Conservation (phyloP, 1,284 basidiomycete species). For the Marasmius sp. region DNA sequence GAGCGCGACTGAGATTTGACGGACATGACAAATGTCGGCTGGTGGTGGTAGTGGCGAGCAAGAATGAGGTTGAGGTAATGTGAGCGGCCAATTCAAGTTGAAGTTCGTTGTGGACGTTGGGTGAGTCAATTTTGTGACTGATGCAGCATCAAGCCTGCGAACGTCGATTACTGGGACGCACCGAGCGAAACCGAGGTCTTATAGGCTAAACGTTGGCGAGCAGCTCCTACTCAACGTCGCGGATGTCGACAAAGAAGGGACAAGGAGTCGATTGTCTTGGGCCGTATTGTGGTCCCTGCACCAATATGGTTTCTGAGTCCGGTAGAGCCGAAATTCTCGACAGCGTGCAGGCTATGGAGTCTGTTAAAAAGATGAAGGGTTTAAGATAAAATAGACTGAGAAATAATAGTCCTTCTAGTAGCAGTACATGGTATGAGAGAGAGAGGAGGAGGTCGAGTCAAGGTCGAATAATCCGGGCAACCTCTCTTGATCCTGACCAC, state of each 20-base stretch:
- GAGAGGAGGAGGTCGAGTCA: slow-evolving; percentile 6
- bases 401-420: neutral
- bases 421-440: slow-evolving; percentile 2
- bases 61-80: neutral
- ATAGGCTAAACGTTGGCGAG: neutral
- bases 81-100: neutral
- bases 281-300: neutral
- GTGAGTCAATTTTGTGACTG: neutral
- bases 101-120: neutral
- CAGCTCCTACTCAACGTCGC: neutral
- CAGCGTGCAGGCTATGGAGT: neutral
- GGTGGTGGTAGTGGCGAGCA: neutral
- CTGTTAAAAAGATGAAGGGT: neutral
- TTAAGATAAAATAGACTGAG: neutral
- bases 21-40: neutral
- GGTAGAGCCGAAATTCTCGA: neutral
- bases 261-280: neutral
- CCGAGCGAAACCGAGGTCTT: slow-evolving; percentile 1
- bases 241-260: neutral
- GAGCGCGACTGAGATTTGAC: slow-evolving; percentile 2
- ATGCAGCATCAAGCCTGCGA: neutral
- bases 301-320: neutral
- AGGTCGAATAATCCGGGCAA: slow-evolving; percentile 1
- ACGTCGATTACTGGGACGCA: neutral
- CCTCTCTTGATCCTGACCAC: slow-evolving; percentile 6